Evolutionary conservation across 352 stramenopile genomes (phyloP).

Genomic region (Phytophthora sojae): DNA sequence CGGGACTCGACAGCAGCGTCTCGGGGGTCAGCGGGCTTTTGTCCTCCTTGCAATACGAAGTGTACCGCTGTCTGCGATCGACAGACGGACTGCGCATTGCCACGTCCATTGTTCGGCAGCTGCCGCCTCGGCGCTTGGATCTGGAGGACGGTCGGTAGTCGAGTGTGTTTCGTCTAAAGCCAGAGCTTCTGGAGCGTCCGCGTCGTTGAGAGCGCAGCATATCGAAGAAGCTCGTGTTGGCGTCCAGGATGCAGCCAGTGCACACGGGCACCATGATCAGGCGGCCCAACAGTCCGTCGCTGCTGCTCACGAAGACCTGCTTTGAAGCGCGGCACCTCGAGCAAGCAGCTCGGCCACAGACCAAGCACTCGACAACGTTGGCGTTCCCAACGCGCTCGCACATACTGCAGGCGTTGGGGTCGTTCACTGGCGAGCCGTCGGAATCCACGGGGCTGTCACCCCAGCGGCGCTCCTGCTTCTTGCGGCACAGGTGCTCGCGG

Average conservation of each 20-base stretch:
- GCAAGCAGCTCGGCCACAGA: conserved; percentile 37
- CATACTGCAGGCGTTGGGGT: conserved; percentile 25
- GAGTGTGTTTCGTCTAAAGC: conserved; percentile 7
- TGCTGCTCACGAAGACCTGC: conserved; percentile 51
- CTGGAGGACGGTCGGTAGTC: conserved; percentile 8
- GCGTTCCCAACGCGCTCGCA: conserved; percentile 29
- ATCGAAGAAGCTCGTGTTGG: conserved; percentile 41
- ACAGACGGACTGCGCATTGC: conserved; percentile 17
- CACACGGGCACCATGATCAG: conserved; percentile 50
- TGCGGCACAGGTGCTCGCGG: conserved; percentile 28
- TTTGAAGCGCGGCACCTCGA: conserved; percentile 36
- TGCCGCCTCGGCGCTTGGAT: conserved; percentile 15
- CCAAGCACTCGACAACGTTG: conserved; percentile 34
- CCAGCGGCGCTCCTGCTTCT: conserved; percentile 13
- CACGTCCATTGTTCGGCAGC: conserved; percentile 14
- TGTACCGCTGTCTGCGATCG: conserved; percentile 18
- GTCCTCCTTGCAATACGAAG: conserved; percentile 16
- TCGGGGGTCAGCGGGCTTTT: conserved; percentile 16
- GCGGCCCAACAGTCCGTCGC: conserved; percentile 41
- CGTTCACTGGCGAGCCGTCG: conserved; percentile 1
- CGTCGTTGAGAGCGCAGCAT: conserved; percentile 19
- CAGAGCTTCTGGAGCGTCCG: conserved; percentile 10
- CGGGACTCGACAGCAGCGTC: conserved; percentile 25
- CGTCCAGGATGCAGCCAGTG: conserved; percentile 45
- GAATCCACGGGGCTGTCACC: conserved; percentile 11